Evolutionary conservation across 169 alveolate genomes (phyloP).

Genomic region (Cryptosporidium canis): DNA sequence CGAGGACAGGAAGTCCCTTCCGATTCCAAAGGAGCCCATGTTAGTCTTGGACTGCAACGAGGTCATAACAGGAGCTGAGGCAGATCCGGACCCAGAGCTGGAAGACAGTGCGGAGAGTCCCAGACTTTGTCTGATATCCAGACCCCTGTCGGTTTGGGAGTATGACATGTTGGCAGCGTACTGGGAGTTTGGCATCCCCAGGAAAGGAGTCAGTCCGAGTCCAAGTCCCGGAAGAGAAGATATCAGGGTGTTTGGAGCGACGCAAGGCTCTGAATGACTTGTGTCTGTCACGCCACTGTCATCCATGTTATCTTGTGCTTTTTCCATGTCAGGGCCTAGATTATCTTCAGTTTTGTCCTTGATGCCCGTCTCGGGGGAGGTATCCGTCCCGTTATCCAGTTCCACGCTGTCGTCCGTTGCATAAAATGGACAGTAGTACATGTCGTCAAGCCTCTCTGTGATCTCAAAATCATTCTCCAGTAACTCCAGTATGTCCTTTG

Average conservation of each 20-base stretch:
- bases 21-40: not conserved
- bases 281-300: not conserved
- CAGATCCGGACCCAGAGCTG: not conserved
- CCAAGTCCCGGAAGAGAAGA: conserved; percentile 68
- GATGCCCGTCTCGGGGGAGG: too few relatives aligned
- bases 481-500: conserved; percentile 13
- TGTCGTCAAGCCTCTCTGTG: conserved; percentile 16
- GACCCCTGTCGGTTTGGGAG: not conserved
- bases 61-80: not conserved
- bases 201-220: conserved; percentile 61
- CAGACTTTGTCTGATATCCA: not conserved
- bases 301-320: not conserved
- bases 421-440: conserved; percentile 6
- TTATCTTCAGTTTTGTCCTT: not conserved
- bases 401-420: not conserved
- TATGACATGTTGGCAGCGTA: conserved; percentile 10
- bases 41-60: not conserved
- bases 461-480: conserved; percentile 26
- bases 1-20: not conserved
- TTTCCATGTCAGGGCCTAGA: not conserved
- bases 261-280: not conserved
- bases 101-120: not conserved
- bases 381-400: not conserved
- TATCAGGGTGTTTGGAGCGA: conserved; percentile 14
- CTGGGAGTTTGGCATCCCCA: conserved; percentile 63